Evolutionary conservation across 2,329 filamentous ascomycete genomes (phyloP).

Genomic region (Tolypocladium tundrense): DNA sequence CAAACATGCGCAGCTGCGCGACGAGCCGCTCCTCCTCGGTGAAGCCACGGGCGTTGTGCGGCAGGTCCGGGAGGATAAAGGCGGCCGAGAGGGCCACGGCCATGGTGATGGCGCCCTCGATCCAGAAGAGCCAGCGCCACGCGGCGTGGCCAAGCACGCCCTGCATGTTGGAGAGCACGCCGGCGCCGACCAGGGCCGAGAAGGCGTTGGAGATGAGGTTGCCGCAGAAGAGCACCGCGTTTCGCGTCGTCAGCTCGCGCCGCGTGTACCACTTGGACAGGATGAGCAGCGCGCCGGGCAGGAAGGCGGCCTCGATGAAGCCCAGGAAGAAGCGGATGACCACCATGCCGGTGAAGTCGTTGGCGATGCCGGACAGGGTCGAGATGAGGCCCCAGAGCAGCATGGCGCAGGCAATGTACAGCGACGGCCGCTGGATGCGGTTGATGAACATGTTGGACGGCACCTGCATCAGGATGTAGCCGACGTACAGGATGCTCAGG

Average conservation of each 20-base stretch:
- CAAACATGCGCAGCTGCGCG: slow-evolving; percentile 44
- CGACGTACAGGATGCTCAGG: slow-evolving; percentile 54
- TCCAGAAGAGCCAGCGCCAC: slow-evolving; percentile 53
- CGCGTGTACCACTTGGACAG: slow-evolving; percentile 59
- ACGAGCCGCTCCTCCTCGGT: slow-evolving; percentile 46
- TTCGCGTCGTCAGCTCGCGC: slow-evolving; percentile 41
- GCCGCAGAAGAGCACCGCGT: slow-evolving; percentile 48
- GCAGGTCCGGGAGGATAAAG: slow-evolving; percentile 43
- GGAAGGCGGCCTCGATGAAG: slow-evolving; percentile 53
- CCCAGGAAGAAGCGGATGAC: slow-evolving; percentile 48
- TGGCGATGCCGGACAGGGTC: slow-evolving; percentile 41
- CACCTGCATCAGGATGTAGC: slow-evolving; percentile 55
- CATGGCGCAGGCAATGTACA: slow-evolving; percentile 44
- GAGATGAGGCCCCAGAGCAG: slow-evolving; percentile 51
- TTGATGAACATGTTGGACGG: slow-evolving; percentile 50
- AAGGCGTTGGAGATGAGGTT: slow-evolving; percentile 52
- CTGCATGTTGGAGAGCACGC: slow-evolving; percentile 49
- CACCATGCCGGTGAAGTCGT: slow-evolving; percentile 44
- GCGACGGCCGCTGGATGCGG: slow-evolving; percentile 36
- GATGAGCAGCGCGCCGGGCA: slow-evolving; percentile 53
- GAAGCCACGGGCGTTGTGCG: slow-evolving; percentile 47
- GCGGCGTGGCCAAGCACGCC: slow-evolving; percentile 41
- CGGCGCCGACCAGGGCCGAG: slow-evolving; percentile 47
- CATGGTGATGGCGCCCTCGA: slow-evolving; percentile 46
- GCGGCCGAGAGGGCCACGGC: slow-evolving; percentile 32